phyloP scores from a whole-genome alignment of 2,329 filamentous ascomycete genomes.

The Tolypocladium cylindrosporum region DNA sequence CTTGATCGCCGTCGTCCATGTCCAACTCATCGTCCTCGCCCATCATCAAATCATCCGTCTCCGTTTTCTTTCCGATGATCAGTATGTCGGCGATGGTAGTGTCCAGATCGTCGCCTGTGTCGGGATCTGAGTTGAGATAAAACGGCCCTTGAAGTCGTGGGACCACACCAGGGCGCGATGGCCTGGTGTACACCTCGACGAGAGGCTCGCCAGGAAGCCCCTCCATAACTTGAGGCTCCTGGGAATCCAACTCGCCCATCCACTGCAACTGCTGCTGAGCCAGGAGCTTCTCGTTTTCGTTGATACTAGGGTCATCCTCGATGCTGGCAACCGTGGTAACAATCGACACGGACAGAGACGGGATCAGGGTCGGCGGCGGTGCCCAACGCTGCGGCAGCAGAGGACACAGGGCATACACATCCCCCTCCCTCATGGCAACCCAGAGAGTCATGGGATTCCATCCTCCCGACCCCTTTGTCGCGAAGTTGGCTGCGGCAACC shows the following conservation, averaged over 20 bases:
- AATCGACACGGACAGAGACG: constrained; percentile 73
- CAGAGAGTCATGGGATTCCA: constrained; percentile 97
- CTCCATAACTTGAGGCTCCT: constrained; percentile 49
- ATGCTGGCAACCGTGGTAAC: constrained; percentile 60
- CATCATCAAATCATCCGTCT: constrained; percentile 49
- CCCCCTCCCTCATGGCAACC: constrained; percentile 89
- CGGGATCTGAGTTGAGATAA: constrained; percentile 43
- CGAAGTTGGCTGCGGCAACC: constrained; percentile 79
- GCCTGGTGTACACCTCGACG: constrained; percentile 46
- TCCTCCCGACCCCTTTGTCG: constrained; percentile 55
- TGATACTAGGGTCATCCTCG: constrained; percentile 47
- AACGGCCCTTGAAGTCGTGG: constrained; percentile 56
- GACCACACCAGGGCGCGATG: constrained; percentile 44
- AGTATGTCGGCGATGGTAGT: constrained; percentile 50
- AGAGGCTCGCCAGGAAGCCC: constrained; percentile 35
- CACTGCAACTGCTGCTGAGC: constrained; percentile 56
- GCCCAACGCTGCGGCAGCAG: constrained; percentile 82
- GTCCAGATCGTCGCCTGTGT: constrained; percentile 47
- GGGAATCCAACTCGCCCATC: constrained; percentile 56
- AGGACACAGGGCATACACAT: constrained; percentile 88
- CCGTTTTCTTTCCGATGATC: constrained; percentile 52
- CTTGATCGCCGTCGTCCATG: constrained; percentile 43
- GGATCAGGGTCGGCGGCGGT: constrained; percentile 63
- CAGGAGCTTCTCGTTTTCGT: constrained; percentile 43
- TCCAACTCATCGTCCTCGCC: constrained; percentile 56